Evolutionary conservation across 345 rosid genomes (phyloP).

Genomic region (Laguncularia racemosa): DNA sequence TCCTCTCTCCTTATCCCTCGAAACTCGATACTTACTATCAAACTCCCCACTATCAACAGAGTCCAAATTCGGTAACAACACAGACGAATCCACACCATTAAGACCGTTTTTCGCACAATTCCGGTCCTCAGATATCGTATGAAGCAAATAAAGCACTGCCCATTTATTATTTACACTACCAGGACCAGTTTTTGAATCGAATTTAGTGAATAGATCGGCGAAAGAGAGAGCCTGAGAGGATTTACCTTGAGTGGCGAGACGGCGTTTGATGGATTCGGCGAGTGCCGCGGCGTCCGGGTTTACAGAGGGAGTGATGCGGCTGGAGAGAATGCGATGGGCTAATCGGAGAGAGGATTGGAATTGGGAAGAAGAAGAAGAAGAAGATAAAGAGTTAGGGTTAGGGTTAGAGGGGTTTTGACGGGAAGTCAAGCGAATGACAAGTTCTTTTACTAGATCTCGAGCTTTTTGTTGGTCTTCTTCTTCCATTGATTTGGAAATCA

Average conservation of each 20-base stretch:
- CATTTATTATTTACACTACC: slow-evolving; percentile 88
- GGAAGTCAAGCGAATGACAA: slow-evolving; percentile 69
- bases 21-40: slow-evolving; percentile 23
- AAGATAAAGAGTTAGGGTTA: slow-evolving; percentile 25
- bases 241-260: slow-evolving; percentile 82
- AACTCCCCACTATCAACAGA: slow-evolving; percentile 24
- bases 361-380: slow-evolving; percentile 11
- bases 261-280: slow-evolving; percentile 91
- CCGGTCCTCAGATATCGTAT: slow-evolving; percentile 68
- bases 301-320: slow-evolving; percentile 74
- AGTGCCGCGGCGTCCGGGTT: slow-evolving; percentile 71
- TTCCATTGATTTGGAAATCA: slow-evolving; percentile 40
- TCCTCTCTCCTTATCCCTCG: slow-evolving; percentile 19
- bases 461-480: slow-evolving; percentile 77
- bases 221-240: slow-evolving; percentile 86
- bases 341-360: slow-evolving; percentile 60
- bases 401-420: slow-evolving; percentile 44
- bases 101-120: slow-evolving; percentile 25
- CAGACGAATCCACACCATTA: slow-evolving; percentile 30
- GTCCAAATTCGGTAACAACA: slow-evolving; percentile 54
- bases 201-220: slow-evolving; percentile 69
- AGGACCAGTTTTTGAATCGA: slow-evolving; percentile 79
- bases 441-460: slow-evolving; percentile 76
- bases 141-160: slow-evolving; percentile 83
- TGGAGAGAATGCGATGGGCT: slow-evolving; percentile 80